phyloP scores from a whole-genome alignment of 2,329 filamentous ascomycete genomes.

The Myriosclerotinia duriaeana region DNA sequence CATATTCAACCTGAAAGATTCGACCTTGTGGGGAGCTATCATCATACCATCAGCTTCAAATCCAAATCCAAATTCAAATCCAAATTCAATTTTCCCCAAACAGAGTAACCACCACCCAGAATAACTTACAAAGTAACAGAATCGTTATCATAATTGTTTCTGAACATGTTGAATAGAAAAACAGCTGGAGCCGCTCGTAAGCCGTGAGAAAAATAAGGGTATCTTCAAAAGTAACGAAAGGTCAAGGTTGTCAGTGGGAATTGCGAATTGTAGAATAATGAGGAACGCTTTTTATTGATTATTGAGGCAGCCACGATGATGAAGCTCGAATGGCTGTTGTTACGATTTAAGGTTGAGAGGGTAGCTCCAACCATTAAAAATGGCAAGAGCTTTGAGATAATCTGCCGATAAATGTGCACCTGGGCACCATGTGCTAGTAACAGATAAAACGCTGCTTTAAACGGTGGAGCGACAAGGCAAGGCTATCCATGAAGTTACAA shows the following conservation, averaged over 20 bases:
- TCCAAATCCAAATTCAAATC: constrained; percentile 11
- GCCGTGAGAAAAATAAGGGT: constrained; percentile 15
- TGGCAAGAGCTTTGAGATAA: neutral
- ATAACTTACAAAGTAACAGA: constrained; percentile 93
- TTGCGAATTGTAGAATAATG: constrained; percentile 11
- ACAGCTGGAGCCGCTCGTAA: constrained; percentile 7
- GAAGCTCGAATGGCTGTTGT: constrained; percentile 33
- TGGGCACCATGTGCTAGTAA: too few species aligned
- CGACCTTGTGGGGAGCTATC: constrained; percentile 93
- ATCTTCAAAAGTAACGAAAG: constrained; percentile 21
- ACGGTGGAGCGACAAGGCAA: neutral
- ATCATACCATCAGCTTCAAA: constrained; percentile 33
- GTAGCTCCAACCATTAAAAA: constrained; percentile 1
- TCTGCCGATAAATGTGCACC: accelerated
- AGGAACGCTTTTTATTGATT: constrained; percentile 14
- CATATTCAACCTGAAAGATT: constrained; percentile 99
- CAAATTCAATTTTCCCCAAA: neutral
- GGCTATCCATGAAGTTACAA: constrained; percentile 4
- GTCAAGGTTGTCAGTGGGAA: constrained; percentile 20
- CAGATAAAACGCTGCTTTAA: constrained; percentile 1
- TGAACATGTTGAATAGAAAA: constrained; percentile 71
- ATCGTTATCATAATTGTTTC: constrained; percentile 99
- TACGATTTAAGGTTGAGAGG: constrained; percentile 27
- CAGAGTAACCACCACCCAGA: neutral
- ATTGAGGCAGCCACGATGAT: constrained; percentile 39